phyloP scores from a whole-genome alignment of 768 basidiomycete species.

The Suillus bovinus region DNA sequence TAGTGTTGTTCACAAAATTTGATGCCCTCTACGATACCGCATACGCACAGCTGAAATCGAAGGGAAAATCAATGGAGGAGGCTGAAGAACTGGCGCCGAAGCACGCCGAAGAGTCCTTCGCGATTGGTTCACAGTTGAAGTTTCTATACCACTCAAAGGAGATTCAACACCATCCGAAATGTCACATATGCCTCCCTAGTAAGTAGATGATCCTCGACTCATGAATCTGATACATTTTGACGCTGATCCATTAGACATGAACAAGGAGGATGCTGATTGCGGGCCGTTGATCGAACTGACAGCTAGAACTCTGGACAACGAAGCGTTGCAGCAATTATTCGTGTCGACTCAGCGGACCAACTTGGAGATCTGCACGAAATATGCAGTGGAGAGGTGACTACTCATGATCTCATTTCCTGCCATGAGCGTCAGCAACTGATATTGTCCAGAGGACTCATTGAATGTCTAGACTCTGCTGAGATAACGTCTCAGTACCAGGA shows the following conservation, averaged over 20 bases:
- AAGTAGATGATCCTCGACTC: not conserved
- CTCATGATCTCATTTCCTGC: not conserved
- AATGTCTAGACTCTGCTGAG: not conserved
- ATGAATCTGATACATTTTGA: not conserved
- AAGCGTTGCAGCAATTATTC: not conserved
- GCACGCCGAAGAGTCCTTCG: not conserved
- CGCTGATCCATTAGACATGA: not conserved
- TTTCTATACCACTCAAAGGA: not conserved
- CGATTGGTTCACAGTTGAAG: not conserved
- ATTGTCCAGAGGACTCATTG: not conserved
- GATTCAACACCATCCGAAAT: not conserved
- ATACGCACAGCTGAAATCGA: constrained; percentile 15
- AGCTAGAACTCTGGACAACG: not conserved
- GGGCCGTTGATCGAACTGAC: not conserved
- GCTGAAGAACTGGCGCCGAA: not conserved
- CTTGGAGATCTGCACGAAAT: not conserved
- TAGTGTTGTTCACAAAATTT: constrained; percentile 41
- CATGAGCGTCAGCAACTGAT: not conserved
- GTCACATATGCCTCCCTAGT: not conserved
- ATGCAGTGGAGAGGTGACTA: not conserved
- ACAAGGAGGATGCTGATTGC: not conserved
- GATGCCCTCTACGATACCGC: constrained; percentile 29
- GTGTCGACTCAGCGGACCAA: not conserved
- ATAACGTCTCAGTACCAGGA: not conserved
- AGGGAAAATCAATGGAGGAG: constrained; percentile 4